Percentiles rank a stretch among this genome's conserved stretches.
phyloP scores from a whole-genome alignment of 2,329 filamentous ascomycete genomes.

The Elsinoe necatrix region DNA sequence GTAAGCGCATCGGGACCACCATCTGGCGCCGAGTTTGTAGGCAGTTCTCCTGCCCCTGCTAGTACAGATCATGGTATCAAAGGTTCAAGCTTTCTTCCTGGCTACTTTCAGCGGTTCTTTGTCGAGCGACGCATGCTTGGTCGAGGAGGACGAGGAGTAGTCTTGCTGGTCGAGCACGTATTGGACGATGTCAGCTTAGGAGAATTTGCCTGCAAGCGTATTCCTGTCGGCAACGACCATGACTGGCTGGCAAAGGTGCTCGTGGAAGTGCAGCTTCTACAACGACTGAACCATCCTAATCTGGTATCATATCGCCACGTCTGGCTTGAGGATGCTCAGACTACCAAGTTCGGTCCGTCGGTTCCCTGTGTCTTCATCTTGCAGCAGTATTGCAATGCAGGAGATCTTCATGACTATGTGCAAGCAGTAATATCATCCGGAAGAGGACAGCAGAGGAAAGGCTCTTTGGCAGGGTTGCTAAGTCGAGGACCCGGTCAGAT shows the following conservation, averaged over 20 bases:
- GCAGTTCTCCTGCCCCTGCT: constrained; percentile 34
- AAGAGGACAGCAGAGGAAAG: constrained; percentile 34
- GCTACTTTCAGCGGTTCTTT: constrained; percentile 91
- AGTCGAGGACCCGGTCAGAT: constrained; percentile 57
- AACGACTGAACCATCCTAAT: constrained; percentile 87
- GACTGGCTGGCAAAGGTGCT: constrained; percentile 92
- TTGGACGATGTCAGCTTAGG: constrained; percentile 83
- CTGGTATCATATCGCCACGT: constrained; percentile 94
- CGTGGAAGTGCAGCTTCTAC: constrained; percentile 84
- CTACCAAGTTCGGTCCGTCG: constrained; percentile 76
- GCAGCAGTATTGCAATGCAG: constrained; percentile 93
- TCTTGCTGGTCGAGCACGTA: constrained; percentile 85
- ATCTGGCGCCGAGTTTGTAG: constrained; percentile 43
- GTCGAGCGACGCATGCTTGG: constrained; percentile 80
- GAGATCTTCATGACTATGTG: constrained; percentile 82
- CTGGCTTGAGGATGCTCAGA: constrained; percentile 83
- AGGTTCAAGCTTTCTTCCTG: constrained; percentile 75
- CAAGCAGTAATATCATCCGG: constrained; percentile 39
- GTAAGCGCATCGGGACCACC: constrained; percentile 32
- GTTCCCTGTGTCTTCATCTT: constrained; percentile 95
- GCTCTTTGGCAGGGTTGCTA: constrained; percentile 69
- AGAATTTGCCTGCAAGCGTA: constrained; percentile 91
- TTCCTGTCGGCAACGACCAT: constrained; percentile 88
- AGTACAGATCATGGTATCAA: constrained; percentile 61
- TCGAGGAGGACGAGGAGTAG: constrained; percentile 86